Evolutionary conservation across 768 basidiomycete species (phyloP).

Genomic region (Pisolithus sp.): DNA sequence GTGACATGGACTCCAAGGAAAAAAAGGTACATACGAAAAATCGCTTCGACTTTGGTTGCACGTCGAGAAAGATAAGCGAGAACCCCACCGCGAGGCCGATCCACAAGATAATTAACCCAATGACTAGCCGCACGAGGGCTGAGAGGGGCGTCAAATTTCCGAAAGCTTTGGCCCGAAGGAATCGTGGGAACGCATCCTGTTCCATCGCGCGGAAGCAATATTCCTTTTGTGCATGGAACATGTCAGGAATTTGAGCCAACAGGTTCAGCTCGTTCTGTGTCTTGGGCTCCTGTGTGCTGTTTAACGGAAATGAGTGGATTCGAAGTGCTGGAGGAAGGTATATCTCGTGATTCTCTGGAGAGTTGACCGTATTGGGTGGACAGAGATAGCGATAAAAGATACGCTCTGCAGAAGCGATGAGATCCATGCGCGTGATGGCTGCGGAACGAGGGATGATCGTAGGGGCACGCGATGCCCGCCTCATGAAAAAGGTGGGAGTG

Average conservation of each 20-base stretch:
- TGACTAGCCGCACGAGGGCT: slow-evolving; percentile 76
- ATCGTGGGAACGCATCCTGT: slow-evolving; percentile 89
- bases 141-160: slow-evolving; percentile 93
- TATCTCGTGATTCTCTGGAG: slow-evolving; percentile 92
- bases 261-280: slow-evolving; percentile 58
- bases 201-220: slow-evolving; percentile 96
- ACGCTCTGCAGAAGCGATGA: slow-evolving; percentile 90
- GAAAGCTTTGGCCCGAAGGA: slow-evolving; percentile 95
- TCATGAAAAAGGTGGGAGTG: slow-evolving; percentile 70
- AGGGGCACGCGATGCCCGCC: slow-evolving; percentile 81
- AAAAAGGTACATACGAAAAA: slow-evolving; percentile 74
- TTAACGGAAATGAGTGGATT: slow-evolving; percentile 85
- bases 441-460: slow-evolving; percentile 89
- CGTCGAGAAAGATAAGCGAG: slow-evolving; percentile 89
- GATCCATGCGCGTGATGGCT: slow-evolving; percentile 84
- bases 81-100: slow-evolving; percentile 90
- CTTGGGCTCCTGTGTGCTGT: slow-evolving; percentile 64
- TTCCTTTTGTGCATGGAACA: slow-evolving; percentile 96
- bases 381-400: slow-evolving; percentile 94
- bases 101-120: slow-evolving; percentile 86
- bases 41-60: slow-evolving; percentile 84
- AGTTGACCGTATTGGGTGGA: slow-evolving; percentile 67
- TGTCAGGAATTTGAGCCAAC: slow-evolving; percentile 90
- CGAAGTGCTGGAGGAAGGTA: slow-evolving; percentile 93
- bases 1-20: background rate